A percentile compares a stretch with the other conserved stretches of the same genome.
phyloP scores from a whole-genome alignment of 139 green algal species.

The Gonium pectorale region DNA sequence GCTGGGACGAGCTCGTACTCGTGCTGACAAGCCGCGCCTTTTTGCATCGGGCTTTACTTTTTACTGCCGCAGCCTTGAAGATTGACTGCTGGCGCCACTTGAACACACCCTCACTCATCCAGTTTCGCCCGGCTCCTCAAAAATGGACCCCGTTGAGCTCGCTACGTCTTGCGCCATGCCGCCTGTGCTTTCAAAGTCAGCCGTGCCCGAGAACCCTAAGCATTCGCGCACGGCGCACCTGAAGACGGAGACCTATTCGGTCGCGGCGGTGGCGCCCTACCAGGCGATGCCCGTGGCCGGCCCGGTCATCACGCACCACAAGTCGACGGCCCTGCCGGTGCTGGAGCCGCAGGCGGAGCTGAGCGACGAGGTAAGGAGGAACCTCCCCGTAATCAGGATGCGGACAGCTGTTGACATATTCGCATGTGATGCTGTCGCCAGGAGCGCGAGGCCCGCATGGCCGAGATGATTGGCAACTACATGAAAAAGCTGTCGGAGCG shows the following conservation, averaged over 20 bases:
- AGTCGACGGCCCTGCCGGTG: conserved; percentile 71
- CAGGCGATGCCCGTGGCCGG: conserved; percentile 84
- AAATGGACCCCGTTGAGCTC: conserved; percentile 46
- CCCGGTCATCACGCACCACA: conserved; percentile 76
- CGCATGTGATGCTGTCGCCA: too few relatives aligned
- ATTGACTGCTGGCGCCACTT: too few relatives aligned
- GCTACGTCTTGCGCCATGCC: conserved; percentile 40
- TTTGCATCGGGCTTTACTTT: too few relatives aligned
- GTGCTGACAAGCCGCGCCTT: too few relatives aligned
- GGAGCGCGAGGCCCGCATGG: conserved; percentile 75
- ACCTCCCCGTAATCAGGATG: not conserved
- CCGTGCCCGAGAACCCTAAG: not conserved
- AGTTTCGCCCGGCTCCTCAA: not conserved
- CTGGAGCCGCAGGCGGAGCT: conserved; percentile 65
- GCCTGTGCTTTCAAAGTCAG: conserved; percentile 5
- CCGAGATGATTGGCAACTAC: conserved; percentile 84
- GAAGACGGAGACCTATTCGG: conserved; percentile 40
- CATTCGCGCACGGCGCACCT: conserved; percentile 40
- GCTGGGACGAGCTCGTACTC: too few relatives aligned
- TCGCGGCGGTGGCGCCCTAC: conserved; percentile 75
- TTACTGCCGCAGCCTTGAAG: too few relatives aligned
- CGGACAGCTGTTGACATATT: not conserved
- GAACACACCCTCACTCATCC: too few relatives aligned
- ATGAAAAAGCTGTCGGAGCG: conserved; percentile 82
- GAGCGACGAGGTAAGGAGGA: conserved; percentile 65